phyloP scores from a whole-genome alignment of 2,329 filamentous ascomycete genomes.

The Endoconidiophora polonica region DNA sequence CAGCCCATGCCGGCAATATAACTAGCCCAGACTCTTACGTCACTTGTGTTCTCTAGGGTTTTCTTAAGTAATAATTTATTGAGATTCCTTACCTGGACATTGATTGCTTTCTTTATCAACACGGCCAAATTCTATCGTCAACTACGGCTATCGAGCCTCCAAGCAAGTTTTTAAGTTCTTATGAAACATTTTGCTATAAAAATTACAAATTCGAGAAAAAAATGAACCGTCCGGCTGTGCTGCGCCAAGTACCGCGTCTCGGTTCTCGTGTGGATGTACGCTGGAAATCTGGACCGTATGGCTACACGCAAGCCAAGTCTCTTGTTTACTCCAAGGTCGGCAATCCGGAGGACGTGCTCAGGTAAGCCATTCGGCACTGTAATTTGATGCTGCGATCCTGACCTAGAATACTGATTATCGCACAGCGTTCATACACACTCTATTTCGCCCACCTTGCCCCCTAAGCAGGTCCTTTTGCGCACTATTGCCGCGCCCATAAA shows the following conservation, averaged over 20 bases:
- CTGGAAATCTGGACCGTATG: conserved; percentile 47
- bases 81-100: background rate
- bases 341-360: conserved; percentile 55
- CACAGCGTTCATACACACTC: conserved; percentile 53
- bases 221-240: conserved; percentile 3
- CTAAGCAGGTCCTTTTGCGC: conserved; percentile 53
- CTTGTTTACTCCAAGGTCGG: conserved; percentile 60
- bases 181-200: conserved; percentile 13
- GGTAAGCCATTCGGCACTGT: conserved; percentile 24
- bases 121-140: background rate
- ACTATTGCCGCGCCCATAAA: conserved; percentile 88
- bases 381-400: background rate
- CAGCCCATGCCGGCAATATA: too few relatives aligned
- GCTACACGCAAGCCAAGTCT: conserved; percentile 74
- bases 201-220: background rate
- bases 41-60: too few relatives aligned
- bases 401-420: background rate
- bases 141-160: too few relatives aligned
- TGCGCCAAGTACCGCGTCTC: conserved; percentile 1
- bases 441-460: conserved; percentile 56
- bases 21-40: too few relatives aligned
- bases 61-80: background rate
- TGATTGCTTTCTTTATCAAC: background rate
- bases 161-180: conserved; percentile 1
- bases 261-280: conserved; percentile 21